Conservation (phyloP, 805 yeast genomes). For the Saturnispora serradocipensis region DNA sequence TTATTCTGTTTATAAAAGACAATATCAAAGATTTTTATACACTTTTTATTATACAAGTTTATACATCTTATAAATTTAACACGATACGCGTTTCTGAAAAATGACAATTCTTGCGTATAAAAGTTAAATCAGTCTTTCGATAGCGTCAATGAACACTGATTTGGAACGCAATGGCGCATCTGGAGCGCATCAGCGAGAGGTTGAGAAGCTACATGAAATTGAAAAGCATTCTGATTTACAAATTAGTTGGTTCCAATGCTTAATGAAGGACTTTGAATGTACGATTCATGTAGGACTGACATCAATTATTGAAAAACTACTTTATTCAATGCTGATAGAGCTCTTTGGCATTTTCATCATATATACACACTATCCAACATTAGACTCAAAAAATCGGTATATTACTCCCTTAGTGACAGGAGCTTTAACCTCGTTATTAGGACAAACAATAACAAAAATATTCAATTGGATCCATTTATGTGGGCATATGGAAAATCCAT, state of each 20-base stretch:
- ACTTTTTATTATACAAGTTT: neutral
- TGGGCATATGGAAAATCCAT: neutral
- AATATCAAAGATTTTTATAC: neutral
- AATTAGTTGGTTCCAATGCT: neutral
- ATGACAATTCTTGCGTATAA: neutral
- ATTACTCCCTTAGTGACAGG: constrained; percentile 14
- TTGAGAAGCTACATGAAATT: neutral
- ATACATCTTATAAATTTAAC: neutral
- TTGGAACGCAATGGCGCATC: neutral
- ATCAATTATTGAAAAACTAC: constrained; percentile 8
- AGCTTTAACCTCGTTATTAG: constrained; percentile 11
- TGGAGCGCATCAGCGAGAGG: neutral
- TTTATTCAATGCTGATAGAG: constrained; percentile 9
- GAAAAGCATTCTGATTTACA: neutral
- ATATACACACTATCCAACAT: constrained; percentile 10
- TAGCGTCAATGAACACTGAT: neutral
- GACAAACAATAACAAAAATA: constrained; percentile 9
- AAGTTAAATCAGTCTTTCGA: neutral
- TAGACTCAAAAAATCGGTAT: constrained; percentile 11
- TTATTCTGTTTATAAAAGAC: neutral
- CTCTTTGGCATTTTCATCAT: constrained; percentile 12
- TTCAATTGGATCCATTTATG: constrained; percentile 3
- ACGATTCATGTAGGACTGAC: constrained; percentile 1
- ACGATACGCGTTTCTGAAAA: neutral
- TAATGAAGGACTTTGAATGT: neutral